Base-by-base conservation (phyloP, 305 asterid genomes). In the Fraxinus xanthoxyloides region DNA sequence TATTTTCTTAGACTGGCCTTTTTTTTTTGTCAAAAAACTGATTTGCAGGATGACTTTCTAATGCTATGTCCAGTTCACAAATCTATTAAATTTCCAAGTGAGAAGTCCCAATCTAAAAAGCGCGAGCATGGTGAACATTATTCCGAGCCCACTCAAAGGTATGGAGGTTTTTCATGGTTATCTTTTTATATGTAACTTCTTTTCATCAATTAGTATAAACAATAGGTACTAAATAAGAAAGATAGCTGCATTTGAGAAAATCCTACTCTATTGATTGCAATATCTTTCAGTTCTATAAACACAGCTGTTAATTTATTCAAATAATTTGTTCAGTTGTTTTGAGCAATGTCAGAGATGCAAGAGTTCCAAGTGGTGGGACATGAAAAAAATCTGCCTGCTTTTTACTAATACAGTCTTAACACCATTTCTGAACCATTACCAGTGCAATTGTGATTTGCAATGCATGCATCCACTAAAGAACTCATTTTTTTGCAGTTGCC, bases 11-110 rank as follows among this genome's bases (percentile, higher is more conserved):
- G 56, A 2, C 80, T 83, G 72, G 67, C 26, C 78, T 36, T 10
- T 32, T 72, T 56, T 84, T 48, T 69, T 12, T 15, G 31, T 54
- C 54, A 35, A 73, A 3, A 30, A 32, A 35, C 21, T 75, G 70
- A 80, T 85, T 76, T 51, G 81, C 94, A 96, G 99, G 97, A 89
- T 4, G 82, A 87, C 84, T 94, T 84, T 85, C 28, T 92, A 65
- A 87, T 96, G 98, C 84, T 96, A 59, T 96, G 99, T 86, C 99
- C 99, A 77, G 48, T 10, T 82, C 99, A 96, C 90, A 89, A 80
- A 48, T 87, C 96, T 35, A 48, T 40, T 24, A 91, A 89, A 81
- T 94, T 96, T 90, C 98, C 99, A 78, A 85, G 89, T 32, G 97
- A 94, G 77, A 93, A 85, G 83, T 88, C 89, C 81, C 90, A 82